A percentile compares a stretch with the other conserved stretches of the same genome.
Evolutionary conservation across 164 flowering plant species (phyloP).

Genomic region (Protea cynaroides): DNA sequence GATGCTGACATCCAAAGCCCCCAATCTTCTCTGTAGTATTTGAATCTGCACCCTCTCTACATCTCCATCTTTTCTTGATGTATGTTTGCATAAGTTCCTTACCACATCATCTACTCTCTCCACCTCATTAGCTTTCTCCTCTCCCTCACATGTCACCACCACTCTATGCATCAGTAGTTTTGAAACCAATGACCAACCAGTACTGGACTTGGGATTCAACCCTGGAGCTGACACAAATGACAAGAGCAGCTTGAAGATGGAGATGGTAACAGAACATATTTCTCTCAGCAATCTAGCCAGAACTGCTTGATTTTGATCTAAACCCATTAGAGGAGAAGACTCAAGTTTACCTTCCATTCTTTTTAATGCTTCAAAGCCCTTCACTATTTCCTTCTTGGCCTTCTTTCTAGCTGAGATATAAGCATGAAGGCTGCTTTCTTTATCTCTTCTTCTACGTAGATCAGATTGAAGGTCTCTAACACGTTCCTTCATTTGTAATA

Average conservation of each 20-base stretch:
- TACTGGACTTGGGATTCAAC: constrained; percentile 1
- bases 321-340: neutral
- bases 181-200: constrained; percentile 24
- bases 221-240: constrained; percentile 10
- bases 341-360: constrained; percentile 2
- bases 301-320: neutral
- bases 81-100: no score
- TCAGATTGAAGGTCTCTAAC: constrained; percentile 11
- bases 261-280: constrained; percentile 3
- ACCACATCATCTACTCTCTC: no score
- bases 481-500: constrained; percentile 4
- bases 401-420: neutral
- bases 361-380: constrained; percentile 13
- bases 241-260: constrained; percentile 10
- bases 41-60: no score
- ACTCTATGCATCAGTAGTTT: constrained; percentile 14
- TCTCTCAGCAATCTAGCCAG: constrained; percentile 14
- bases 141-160: no score
- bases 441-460: constrained; percentile 4
- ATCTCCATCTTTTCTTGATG: no score
- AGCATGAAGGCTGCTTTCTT: neutral
- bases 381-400: constrained; percentile 8
- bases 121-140: no score
- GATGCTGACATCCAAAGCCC: neutral
- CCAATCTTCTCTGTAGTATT: neutral